Conservation (phyloP, 495 filamentous ascomycete species). For the Neurospora sp. region DNA sequence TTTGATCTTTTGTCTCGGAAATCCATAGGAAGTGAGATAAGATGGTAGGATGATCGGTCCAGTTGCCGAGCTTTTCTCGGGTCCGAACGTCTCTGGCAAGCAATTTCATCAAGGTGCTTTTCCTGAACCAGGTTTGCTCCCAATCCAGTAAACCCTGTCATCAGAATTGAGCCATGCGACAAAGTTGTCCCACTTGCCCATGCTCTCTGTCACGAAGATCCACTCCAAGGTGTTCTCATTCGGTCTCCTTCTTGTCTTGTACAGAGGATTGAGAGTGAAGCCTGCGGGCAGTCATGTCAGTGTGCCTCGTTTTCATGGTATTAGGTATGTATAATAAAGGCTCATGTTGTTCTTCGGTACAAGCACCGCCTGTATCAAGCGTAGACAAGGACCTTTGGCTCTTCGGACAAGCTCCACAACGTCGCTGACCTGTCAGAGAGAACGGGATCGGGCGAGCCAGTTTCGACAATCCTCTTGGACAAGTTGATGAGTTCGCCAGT, state of each 20-base stretch:
- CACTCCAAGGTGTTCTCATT: no score
- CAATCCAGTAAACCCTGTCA: conserved; percentile 29
- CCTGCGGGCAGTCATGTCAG: no score
- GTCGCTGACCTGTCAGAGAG: neutral
- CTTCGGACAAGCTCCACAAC: neutral
- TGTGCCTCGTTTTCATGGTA: no score
- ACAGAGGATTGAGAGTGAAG: no score
- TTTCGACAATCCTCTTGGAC: neutral
- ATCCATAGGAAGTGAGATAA: neutral
- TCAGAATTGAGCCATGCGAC: neutral
- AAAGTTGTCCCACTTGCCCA: neutral
- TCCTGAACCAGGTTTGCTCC: conserved; percentile 39
- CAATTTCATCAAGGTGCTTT: conserved; percentile 45
- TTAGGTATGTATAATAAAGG: no score
- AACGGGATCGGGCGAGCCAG: neutral
- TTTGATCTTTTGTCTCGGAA: neutral
- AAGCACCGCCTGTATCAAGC: neutral
- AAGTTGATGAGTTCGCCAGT: neutral
- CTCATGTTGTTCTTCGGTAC: no score
- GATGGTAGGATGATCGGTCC: neutral
- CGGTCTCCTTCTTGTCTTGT: no score
- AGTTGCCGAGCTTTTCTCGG: neutral
- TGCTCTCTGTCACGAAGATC: neutral
- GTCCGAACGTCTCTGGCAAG: conserved; percentile 3
- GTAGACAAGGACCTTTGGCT: neutral